Conservation (phyloP, 2,329 filamentous ascomycete genomes). For the Fusarium sp. region DNA sequence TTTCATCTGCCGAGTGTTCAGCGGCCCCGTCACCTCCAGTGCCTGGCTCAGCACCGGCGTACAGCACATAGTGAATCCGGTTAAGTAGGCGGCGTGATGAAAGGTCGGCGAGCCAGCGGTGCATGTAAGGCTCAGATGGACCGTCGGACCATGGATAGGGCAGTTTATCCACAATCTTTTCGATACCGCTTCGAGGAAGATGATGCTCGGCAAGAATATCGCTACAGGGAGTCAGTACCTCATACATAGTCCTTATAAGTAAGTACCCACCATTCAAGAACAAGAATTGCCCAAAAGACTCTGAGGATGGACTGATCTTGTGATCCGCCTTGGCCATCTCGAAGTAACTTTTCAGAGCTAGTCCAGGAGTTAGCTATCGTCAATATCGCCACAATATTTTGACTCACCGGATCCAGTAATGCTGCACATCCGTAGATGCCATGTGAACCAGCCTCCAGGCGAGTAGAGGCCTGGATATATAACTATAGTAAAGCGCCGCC, state of each 20-base stretch:
- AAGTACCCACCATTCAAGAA: constrained; percentile 22
- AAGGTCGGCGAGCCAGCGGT: constrained; percentile 34
- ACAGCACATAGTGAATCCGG: constrained; percentile 35
- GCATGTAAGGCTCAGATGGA: constrained; percentile 32
- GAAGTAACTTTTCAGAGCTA: constrained; percentile 28
- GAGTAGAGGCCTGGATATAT: constrained; percentile 32
- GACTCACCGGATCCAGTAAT: constrained; percentile 36
- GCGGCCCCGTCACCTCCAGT: constrained; percentile 1
- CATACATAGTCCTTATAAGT: accelerated
- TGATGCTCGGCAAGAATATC: constrained; percentile 39
- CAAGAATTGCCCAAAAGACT: constrained; percentile 37
- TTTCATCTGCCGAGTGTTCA: constrained; percentile 19
- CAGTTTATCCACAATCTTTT: constrained; percentile 37
- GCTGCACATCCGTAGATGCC: constrained; percentile 36
- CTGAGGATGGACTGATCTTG: constrained; percentile 33
- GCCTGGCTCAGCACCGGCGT: constrained; percentile 30
- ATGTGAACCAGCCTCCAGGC: constrained; percentile 37
- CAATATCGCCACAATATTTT: accelerated
- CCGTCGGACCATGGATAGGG: constrained; percentile 33
- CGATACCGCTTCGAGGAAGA: constrained; percentile 34
- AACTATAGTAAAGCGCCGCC: constrained; percentile 37
- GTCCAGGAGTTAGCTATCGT: neutral
- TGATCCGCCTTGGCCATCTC: constrained; percentile 17
- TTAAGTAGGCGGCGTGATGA: constrained; percentile 34
- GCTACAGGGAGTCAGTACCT: neutral